Conservation (phyloP, 1,284 basidiomycete species). For the Leccinum pallidistipes region DNA sequence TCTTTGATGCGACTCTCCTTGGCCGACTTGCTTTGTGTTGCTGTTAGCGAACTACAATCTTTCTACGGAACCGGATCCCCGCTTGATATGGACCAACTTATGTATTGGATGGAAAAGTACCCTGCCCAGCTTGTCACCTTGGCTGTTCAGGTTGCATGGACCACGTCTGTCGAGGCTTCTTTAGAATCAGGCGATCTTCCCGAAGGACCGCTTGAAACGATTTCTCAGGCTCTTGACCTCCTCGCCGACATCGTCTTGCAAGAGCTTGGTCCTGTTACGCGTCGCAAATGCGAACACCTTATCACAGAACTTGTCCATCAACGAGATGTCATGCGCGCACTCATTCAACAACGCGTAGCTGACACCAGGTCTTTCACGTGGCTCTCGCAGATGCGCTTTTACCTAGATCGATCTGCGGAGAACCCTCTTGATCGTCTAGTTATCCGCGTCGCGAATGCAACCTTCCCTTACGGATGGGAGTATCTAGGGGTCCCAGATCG, state of each 20-base stretch:
- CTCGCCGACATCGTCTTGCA: constrained; percentile 95
- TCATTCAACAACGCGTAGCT: constrained; percentile 67
- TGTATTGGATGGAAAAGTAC: constrained; percentile 90
- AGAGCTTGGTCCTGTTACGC: constrained; percentile 85
- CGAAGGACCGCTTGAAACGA: constrained; percentile 71
- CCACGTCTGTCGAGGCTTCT: constrained; percentile 76
- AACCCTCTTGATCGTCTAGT: constrained; percentile 80
- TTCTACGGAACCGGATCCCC: constrained; percentile 74
- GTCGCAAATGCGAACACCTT: constrained; percentile 97
- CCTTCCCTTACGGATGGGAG: constrained; percentile 82
- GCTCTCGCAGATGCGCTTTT: constrained; percentile 99
- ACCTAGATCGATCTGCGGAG: constrained; percentile 70
- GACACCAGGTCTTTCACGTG: constrained; percentile 83
- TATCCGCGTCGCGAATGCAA: constrained; percentile 88
- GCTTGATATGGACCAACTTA: constrained; percentile 65
- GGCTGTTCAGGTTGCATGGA: constrained; percentile 95
- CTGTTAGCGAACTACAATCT: constrained; percentile 74
- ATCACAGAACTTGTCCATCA: constrained; percentile 99
- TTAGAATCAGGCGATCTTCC: constrained; percentile 59
- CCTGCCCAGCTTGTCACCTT: constrained; percentile 96
- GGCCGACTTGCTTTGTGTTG: constrained; percentile 76
- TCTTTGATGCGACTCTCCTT: constrained; percentile 93
- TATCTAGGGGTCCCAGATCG: constrained; percentile 74
- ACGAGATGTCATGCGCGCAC: constrained; percentile 86
- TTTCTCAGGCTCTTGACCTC: constrained; percentile 85